Percentiles rank a stretch among this genome's conserved stretches.
These are phyloP conservation scores for Mucor indicus DNA, from an alignment of 371 early-diverging fungal species.

Conservation along the genomic window DNA sequence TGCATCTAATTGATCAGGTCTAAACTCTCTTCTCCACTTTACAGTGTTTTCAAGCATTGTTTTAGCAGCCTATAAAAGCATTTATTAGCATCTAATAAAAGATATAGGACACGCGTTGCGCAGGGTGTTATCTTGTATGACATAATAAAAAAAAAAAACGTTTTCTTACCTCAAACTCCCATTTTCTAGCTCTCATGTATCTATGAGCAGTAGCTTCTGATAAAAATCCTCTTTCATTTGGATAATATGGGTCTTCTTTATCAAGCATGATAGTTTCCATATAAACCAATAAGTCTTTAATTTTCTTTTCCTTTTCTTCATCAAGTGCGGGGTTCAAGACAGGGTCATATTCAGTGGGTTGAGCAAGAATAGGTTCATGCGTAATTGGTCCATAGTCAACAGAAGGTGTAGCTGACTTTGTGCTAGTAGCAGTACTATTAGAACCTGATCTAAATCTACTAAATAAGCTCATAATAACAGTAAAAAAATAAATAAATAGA, in stretches of 20 bases:
- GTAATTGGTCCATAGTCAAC: constrained; percentile 17
- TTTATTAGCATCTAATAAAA: too few relatives aligned
- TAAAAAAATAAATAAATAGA: not conserved
- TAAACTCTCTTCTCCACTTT: constrained; percentile 69
- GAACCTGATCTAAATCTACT: constrained; percentile 5
- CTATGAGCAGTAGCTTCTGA: constrained; percentile 54
- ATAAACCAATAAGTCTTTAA: constrained; percentile 43
- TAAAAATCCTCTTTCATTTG: constrained; percentile 43
- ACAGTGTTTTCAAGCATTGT: constrained; percentile 62
- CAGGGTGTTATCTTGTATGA: too few relatives aligned
- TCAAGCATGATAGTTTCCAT: constrained; percentile 41
- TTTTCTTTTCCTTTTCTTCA: constrained; percentile 37
- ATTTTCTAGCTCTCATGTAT: constrained; percentile 72
- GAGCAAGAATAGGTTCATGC: constrained; percentile 16
- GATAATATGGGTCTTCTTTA: constrained; percentile 36
- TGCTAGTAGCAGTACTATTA: constrained; percentile 3
- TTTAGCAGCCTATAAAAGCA: constrained; percentile 36
- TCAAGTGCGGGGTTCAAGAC: constrained; percentile 28
- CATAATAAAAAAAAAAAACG: too few relatives aligned
- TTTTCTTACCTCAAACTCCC: constrained; percentile 41
- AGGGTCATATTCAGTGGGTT: constrained; percentile 19
- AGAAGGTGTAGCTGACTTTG: constrained; percentile 1
- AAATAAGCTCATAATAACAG: constrained; percentile 7
- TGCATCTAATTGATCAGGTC: constrained; percentile 64
- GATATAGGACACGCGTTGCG: too few relatives aligned